phyloP scores from a whole-genome alignment of 2,329 filamentous ascomycete genomes.

The Sordariomycetes sp. region DNA sequence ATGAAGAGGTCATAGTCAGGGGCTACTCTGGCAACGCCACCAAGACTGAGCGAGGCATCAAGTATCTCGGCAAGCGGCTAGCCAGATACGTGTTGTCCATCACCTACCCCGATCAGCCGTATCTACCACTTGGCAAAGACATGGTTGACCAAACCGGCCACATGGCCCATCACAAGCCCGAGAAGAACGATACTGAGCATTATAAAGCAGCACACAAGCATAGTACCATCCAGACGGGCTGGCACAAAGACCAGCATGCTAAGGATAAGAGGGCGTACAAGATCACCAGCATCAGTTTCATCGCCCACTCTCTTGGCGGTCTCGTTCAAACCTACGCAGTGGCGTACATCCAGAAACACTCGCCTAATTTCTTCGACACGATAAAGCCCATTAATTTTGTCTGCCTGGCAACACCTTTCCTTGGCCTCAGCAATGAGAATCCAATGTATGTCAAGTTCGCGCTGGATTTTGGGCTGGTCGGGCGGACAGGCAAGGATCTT shows the following conservation, averaged over 20 bases:
- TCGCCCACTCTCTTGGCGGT: slow-evolving; percentile 85
- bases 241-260: slow-evolving; percentile 43
- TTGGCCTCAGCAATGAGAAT: slow-evolving; percentile 94
- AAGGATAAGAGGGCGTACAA: slow-evolving; percentile 54
- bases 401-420: slow-evolving; percentile 73
- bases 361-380: slow-evolving; percentile 76
- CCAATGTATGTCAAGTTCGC: slow-evolving; percentile 96
- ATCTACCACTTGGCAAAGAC: slow-evolving; percentile 54
- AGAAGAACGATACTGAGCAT: slow-evolving; percentile 34
- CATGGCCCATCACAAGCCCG: slow-evolving; percentile 13
- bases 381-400: slow-evolving; percentile 90
- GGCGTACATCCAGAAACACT: slow-evolving; percentile 94
- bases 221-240: slow-evolving; percentile 48
- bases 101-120: slow-evolving; percentile 92
- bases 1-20: slow-evolving; percentile 80
- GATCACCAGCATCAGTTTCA: slow-evolving; percentile 90
- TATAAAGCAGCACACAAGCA: slow-evolving; percentile 46
- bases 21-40: slow-evolving; percentile 87
- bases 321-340: slow-evolving; percentile 89
- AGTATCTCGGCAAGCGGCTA: slow-evolving; percentile 89
- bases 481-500: slow-evolving; percentile 90
- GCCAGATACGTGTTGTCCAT: slow-evolving; percentile 84
- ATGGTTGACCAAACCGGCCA: slow-evolving; percentile 18
- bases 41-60: slow-evolving; percentile 88
- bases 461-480: slow-evolving; percentile 89